Base-by-base conservation (phyloP, 176 grass and related monocot genomes). In the Aegilops speltoides region DNA sequence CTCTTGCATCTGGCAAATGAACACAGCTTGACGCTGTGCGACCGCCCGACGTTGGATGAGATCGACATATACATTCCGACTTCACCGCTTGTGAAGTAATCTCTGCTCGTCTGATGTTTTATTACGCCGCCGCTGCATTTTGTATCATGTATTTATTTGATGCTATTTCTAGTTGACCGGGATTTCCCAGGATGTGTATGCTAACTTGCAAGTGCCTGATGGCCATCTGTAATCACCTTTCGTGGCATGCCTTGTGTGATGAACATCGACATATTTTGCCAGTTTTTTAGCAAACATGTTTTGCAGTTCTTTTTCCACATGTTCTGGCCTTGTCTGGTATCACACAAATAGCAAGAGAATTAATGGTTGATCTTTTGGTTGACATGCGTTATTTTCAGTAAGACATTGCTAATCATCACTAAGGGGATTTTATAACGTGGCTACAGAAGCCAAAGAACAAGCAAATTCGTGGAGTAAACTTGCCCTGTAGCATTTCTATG, bases 1-100 rank as follows among this genome's bases (percentile, higher is more conserved):
- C 90, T 98, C 24, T 76, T 98, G 80, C 97, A 98, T 79, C 84
- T 98, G 73, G 97, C 94, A 62, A 98, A 98, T 43, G 97, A 98
- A 50, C 92, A 98, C 75, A 26, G 71, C 60, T 85, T 98, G 66
- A 87, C 59, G 24, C 72, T 98, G 14, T 40, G 68, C 12, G 93
- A 92, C 54, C 79, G 76, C 28, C 82, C 90, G 33, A 92, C 84
- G 37, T 86, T 98, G 83, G 96, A 98, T 87, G 96, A 98, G 80
- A 83, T 98, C 2, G 96, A 98, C 67, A 98, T 98, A 84, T 88
- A 71, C 29, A 46, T 96, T 19, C 89, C 85, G 17, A 79, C 86
- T 83, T 89, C 89, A 26, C 70, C 72, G 5, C 75, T 88, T 33
- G 84, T 74, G 19, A 72, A 91, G 70, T 95, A 73, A 76, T 17